A percentile compares a stretch with the other conserved stretches of the same genome.
These are phyloP conservation scores for Kalaharituber pfeilii DNA, from an alignment of 2,329 filamentous ascomycete species.

Conservation along the genomic window DNA sequence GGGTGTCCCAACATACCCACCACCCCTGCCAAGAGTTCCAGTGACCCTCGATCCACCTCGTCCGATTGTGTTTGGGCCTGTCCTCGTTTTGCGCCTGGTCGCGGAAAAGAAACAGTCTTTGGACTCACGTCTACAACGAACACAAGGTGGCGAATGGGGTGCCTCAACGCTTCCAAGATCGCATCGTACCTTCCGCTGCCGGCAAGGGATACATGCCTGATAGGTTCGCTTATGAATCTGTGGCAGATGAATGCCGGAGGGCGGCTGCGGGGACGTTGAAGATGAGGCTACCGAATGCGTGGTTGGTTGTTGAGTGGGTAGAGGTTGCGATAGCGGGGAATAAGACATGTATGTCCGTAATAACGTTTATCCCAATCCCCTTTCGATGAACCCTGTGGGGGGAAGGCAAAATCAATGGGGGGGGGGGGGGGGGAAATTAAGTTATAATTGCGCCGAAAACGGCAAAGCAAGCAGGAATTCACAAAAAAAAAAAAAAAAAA, in stretches of 20 bases:
- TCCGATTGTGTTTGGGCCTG: constrained; percentile 27
- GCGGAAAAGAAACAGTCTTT: constrained; percentile 97
- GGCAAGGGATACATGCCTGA: constrained; percentile 35
- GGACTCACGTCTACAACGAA: constrained; percentile 80
- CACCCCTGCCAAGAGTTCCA: constrained; percentile 11
- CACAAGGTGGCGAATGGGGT: constrained; percentile 82
- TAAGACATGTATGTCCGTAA: constrained; percentile 1
- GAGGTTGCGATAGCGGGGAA: background rate
- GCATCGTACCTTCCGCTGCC: constrained; percentile 39
- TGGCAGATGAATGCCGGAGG: constrained; percentile 2
- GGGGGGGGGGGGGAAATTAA: background rate
- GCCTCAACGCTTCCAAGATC: constrained; percentile 65
- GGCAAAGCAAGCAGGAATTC: background rate
- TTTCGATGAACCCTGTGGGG: too few relatives aligned
- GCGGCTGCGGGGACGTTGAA: background rate
- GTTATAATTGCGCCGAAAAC: background rate
- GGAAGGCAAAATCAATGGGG: background rate
- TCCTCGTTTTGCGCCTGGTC: constrained; percentile 80
- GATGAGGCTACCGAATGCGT: background rate
- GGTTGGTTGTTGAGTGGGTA: background rate
- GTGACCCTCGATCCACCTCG: constrained; percentile 14
- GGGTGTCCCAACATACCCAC: constrained; percentile 36
- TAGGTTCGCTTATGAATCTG: constrained; percentile 27
- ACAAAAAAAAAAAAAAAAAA: background rate
- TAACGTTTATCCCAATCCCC: too few relatives aligned